Conservation (phyloP, 345 rosid species). For the Syzygium grande region DNA sequence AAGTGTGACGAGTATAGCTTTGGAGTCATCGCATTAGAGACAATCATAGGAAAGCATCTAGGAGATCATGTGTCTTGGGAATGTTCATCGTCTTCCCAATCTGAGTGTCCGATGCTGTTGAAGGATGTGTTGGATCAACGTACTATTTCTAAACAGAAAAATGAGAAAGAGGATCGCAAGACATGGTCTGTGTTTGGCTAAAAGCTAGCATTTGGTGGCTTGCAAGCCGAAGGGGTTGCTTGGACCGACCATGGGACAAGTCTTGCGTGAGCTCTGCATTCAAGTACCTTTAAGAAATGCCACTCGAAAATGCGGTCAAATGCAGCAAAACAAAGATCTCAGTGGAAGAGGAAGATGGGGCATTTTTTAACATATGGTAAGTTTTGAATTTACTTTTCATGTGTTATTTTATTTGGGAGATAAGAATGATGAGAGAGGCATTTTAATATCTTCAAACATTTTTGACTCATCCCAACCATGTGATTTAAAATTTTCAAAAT, state of each 20-base stretch:
- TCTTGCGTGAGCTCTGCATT: neutral
- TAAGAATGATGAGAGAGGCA: fast-evolving
- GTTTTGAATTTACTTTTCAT: neutral
- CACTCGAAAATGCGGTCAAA: neutral
- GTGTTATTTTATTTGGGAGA: neutral
- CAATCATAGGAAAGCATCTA: neutral
- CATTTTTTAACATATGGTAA: neutral
- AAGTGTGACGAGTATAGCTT: neutral
- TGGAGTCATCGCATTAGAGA: fast-evolving
- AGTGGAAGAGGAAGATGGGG: too few relatives aligned
- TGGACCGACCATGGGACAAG: neutral
- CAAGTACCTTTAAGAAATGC: neutral
- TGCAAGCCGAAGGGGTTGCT: neutral
- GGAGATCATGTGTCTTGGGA: fast-evolving
- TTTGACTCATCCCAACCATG: neutral
- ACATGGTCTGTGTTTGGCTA: too few relatives aligned
- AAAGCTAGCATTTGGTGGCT: neutral
- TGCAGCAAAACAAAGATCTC: too few relatives aligned
- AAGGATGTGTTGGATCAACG: too few relatives aligned
- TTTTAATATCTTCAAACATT: neutral
- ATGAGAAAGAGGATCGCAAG: too few relatives aligned
- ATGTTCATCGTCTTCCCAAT: fast-evolving
- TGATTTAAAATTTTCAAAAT: neutral
- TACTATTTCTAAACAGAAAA: too few relatives aligned
- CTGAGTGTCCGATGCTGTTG: too few relatives aligned